These are phyloP conservation scores for Penicillium desertorum DNA, from an alignment of 495 filamentous ascomycete genomes.

Conservation along the genomic window DNA sequence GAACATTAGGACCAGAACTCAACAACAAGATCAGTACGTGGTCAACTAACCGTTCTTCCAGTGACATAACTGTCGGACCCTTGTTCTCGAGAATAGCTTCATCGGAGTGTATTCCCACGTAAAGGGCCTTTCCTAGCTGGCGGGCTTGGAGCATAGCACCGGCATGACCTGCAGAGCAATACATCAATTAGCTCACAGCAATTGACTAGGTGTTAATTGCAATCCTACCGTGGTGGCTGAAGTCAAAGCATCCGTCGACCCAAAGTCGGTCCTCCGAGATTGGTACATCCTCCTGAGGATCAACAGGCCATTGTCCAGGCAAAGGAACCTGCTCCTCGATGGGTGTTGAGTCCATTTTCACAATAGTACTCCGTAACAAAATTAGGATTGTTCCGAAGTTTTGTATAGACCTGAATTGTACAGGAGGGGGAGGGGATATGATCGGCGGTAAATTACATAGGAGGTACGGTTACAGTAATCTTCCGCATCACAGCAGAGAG, in stretches of 20 bases:
- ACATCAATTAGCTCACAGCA: constrained; percentile 2
- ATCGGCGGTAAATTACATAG: constrained; percentile 11
- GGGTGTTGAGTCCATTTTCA: constrained; percentile 21
- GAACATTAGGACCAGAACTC: constrained; percentile 24
- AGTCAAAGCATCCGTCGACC: constrained; percentile 99
- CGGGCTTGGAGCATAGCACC: constrained; percentile 95
- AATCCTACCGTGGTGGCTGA: constrained; percentile 84
- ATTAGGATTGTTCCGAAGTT: not conserved
- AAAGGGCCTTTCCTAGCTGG: constrained; percentile 77
- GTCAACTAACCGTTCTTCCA: constrained; percentile 73
- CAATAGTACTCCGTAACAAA: not conserved
- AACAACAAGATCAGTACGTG: not conserved
- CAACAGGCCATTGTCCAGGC: constrained; percentile 63
- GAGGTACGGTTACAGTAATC: constrained; percentile 6
- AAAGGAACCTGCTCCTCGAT: constrained; percentile 39
- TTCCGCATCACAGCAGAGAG: not conserved
- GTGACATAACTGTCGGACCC: constrained; percentile 94
- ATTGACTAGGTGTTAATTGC: constrained; percentile 8
- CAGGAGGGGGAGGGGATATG: constrained; percentile 7
- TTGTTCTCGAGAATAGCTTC: constrained; percentile 95
- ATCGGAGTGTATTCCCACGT: constrained; percentile 92
- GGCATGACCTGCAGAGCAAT: constrained; percentile 68
- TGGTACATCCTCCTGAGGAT: constrained; percentile 61
- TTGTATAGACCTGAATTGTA: not conserved
- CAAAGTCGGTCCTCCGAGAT: constrained; percentile 77